A percentile compares a stretch with the other conserved stretches of the same genome.
Evolutionary conservation across 306 rosid genomes (phyloP).

Genomic region (Cucurbita moschata): DNA sequence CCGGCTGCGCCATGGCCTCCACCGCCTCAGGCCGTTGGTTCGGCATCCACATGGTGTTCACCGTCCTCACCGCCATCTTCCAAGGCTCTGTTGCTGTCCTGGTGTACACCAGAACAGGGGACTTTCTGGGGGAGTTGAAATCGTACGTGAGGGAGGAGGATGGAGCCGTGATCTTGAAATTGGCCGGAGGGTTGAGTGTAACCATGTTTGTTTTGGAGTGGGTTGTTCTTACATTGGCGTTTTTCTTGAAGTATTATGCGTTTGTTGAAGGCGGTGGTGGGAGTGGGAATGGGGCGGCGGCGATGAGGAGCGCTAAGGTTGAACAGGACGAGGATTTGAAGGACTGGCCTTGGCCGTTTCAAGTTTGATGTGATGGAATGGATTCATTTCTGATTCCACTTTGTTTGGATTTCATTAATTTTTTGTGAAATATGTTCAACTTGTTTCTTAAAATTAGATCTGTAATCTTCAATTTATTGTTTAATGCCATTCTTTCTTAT

Average conservation of each 20-base stretch:
- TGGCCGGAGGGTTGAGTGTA: slow-evolving; percentile 61
- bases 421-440: too few relatives aligned
- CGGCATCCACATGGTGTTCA: slow-evolving; percentile 73
- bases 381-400: too few relatives aligned
- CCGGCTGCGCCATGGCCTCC: slow-evolving; percentile 59
- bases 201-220: slow-evolving; percentile 71
- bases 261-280: slow-evolving; percentile 28
- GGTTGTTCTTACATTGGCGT: slow-evolving; percentile 64
- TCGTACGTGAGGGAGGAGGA: slow-evolving; percentile 82
- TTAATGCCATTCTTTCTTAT: too few relatives aligned
- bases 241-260: slow-evolving; percentile 67
- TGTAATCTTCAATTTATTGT: too few relatives aligned
- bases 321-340: slow-evolving; percentile 1
- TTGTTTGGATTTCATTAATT: too few relatives aligned
- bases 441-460: too few relatives aligned
- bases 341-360: slow-evolving; percentile 4
- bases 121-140: slow-evolving; percentile 44
- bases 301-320: neutral
- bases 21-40: slow-evolving; percentile 41
- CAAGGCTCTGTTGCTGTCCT: slow-evolving; percentile 70
- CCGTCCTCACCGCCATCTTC: slow-evolving; percentile 59
- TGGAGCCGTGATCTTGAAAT: slow-evolving; percentile 53
- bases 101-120: slow-evolving; percentile 46
- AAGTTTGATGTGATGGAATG: neutral
- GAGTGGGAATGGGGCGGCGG: neutral